These are phyloP conservation scores for Backusella mclennaniae DNA, from an alignment of 192 early-diverging fungal genomes.

Conservation along the genomic window DNA sequence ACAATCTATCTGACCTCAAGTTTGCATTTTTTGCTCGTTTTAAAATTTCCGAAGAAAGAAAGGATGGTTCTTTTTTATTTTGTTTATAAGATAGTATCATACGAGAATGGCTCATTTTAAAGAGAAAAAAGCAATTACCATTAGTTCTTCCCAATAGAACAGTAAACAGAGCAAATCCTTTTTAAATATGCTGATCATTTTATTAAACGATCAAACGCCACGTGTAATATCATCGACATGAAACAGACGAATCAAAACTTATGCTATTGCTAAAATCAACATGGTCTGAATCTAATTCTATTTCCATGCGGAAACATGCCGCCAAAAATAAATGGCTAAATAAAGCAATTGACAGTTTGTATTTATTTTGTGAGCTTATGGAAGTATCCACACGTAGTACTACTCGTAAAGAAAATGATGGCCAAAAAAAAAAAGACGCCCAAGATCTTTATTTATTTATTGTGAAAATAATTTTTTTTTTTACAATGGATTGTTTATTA, in stretches of 20 bases:
- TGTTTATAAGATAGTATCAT: not conserved
- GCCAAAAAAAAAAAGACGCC: not conserved
- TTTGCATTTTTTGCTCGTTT: not conserved
- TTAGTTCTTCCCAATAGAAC: not conserved
- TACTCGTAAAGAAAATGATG: not conserved
- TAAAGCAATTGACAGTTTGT: not conserved
- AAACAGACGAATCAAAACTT: not conserved
- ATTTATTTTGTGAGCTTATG: not conserved
- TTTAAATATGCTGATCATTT: not conserved
- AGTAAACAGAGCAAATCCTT: not conserved
- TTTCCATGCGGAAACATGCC: not conserved
- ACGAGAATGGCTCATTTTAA: not conserved
- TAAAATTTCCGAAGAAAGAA: conserved; percentile 5
- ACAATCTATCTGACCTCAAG: not conserved
- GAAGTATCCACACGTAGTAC: not conserved
- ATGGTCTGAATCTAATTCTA: not conserved
- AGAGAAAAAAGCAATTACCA: not conserved
- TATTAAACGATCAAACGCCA: not conserved
- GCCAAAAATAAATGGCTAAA: not conserved
- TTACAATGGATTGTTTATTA: not conserved
- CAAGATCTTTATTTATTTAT: too few relatives aligned
- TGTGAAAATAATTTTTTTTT: not conserved
- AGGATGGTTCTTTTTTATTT: not conserved
- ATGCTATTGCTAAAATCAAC: not conserved
- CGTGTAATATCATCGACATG: not conserved